A percentile compares a stretch with the other conserved stretches of the same genome.
phyloP scores from a whole-genome alignment of 257 asterid species.

The Capsicum baccatum region DNA sequence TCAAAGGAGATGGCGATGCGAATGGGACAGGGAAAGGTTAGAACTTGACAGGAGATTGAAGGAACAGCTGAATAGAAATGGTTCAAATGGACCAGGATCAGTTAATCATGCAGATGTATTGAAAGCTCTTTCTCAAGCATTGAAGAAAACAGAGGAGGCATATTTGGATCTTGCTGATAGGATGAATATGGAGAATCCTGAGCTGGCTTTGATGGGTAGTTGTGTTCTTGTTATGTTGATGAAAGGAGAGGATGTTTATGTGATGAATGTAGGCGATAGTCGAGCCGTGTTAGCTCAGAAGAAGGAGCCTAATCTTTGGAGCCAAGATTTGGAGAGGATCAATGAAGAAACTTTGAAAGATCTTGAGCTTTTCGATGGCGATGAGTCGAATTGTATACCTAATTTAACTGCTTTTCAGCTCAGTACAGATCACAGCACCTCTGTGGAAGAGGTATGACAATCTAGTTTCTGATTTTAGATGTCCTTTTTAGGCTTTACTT shows the following conservation, averaged over 20 bases:
- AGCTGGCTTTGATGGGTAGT: constrained; percentile 93
- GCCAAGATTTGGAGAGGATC: constrained; percentile 93
- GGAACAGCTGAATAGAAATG: constrained; percentile 55
- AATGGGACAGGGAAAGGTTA: constrained; percentile 88
- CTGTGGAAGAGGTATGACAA: constrained; percentile 67
- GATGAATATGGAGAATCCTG: constrained; percentile 89
- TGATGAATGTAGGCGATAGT: constrained; percentile 97
- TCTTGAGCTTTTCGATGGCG: constrained; percentile 71
- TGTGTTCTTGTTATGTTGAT: constrained; percentile 94
- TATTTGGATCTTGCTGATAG: constrained; percentile 80
- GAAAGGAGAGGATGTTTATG: constrained; percentile 92
- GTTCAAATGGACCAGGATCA: constrained; percentile 43
- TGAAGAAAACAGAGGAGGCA: constrained; percentile 81
- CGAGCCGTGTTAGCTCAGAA: constrained; percentile 84
- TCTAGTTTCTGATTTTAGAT: background rate
- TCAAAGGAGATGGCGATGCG: constrained; percentile 88
- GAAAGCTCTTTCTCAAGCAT: constrained; percentile 74
- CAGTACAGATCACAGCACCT: constrained; percentile 86
- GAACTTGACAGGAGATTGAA: constrained; percentile 84
- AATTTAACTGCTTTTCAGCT: constrained; percentile 76
- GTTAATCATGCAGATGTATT: constrained; percentile 74
- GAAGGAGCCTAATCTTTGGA: constrained; percentile 90
- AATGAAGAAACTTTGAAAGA: constrained; percentile 83
- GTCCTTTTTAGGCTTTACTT: background rate
- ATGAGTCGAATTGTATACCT: constrained; percentile 43